Percentiles rank a stretch among this genome's conserved stretches.
Evolutionary conservation across 192 early-diverging fungal species (phyloP).

Genomic region (Backusella circina): DNA sequence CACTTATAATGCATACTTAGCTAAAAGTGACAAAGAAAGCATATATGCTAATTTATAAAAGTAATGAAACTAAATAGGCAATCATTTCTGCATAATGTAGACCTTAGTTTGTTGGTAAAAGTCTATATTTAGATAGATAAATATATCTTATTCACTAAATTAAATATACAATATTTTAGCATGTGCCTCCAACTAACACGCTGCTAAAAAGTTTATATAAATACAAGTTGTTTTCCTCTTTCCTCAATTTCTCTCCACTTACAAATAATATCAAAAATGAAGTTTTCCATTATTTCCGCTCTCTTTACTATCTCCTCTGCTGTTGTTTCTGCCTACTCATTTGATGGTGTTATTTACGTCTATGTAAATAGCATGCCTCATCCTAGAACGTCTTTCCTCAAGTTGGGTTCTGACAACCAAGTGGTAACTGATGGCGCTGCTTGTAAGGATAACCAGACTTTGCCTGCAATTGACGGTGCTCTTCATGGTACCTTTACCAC

Average conservation of each 20-base stretch:
- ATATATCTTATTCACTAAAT: neutral
- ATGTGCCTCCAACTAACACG: neutral
- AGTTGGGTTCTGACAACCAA: slow-evolving; percentile 11
- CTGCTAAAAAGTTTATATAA: neutral
- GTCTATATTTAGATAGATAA: neutral
- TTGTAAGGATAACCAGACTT: slow-evolving; percentile 13
- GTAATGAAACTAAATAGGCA: neutral
- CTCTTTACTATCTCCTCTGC: slow-evolving; percentile 10
- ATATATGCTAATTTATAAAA: neutral
- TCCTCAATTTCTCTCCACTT: neutral
- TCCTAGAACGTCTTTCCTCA: slow-evolving; percentile 26
- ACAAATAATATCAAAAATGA: slow-evolving; percentile 21
- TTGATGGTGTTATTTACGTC: slow-evolving; percentile 15
- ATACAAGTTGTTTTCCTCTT: neutral
- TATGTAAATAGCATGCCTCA: slow-evolving; percentile 30
- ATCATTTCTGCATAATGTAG: neutral
- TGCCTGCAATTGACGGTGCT: slow-evolving; percentile 18
- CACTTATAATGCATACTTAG: too few species aligned
- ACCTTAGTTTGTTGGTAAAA: neutral
- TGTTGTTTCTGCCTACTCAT: neutral
- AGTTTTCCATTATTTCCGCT: slow-evolving; percentile 16
- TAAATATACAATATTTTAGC: neutral
- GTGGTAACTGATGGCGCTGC: slow-evolving; percentile 25
- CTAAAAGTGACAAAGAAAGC: neutral
- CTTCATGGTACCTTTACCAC: slow-evolving; percentile 20